phyloP scores from a whole-genome alignment of 2,329 filamentous ascomycete species.

The Purpureocillium takamizusanense region DNA sequence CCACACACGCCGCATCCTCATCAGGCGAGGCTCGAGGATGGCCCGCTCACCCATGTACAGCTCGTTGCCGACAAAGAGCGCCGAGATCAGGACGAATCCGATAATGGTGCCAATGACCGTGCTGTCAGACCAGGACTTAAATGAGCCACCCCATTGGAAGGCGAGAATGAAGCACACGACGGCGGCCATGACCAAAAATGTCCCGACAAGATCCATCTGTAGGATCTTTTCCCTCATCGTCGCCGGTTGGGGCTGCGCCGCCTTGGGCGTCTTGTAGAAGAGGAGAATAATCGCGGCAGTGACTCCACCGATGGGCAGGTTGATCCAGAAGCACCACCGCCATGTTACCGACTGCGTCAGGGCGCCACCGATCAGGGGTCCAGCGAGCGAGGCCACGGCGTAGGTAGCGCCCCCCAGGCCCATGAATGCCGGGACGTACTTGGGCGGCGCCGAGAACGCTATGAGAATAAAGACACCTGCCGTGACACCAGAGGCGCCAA shows the following conservation, averaged over 20 bases:
- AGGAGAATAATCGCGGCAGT: slow-evolving; percentile 12
- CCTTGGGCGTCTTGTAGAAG: slow-evolving; percentile 23
- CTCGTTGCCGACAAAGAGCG: slow-evolving; percentile 22
- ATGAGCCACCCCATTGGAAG: slow-evolving; percentile 32
- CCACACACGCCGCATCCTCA: slow-evolving; percentile 25
- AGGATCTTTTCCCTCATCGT: no score
- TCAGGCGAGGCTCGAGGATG: slow-evolving; percentile 29
- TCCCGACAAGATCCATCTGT: slow-evolving; percentile 9
- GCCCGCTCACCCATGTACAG: slow-evolving; percentile 22
- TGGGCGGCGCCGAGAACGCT: slow-evolving; percentile 21
- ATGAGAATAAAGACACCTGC: slow-evolving; percentile 35
- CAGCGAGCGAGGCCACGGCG: slow-evolving; percentile 13
- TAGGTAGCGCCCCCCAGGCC: slow-evolving; percentile 13
- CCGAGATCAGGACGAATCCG: slow-evolving; percentile 18
- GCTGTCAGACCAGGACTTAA: slow-evolving; percentile 13
- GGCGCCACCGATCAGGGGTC: slow-evolving; percentile 15
- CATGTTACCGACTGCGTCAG: slow-evolving; percentile 15
- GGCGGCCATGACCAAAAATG: slow-evolving; percentile 11
- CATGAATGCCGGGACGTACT: slow-evolving; percentile 12
- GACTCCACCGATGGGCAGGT: slow-evolving; percentile 16
- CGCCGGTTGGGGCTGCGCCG: not conserved
- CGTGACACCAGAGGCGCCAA: slow-evolving; percentile 33
- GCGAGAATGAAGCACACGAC: slow-evolving; percentile 35
- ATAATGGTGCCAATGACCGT: slow-evolving; percentile 28
- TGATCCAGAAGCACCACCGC: slow-evolving; percentile 21